Evolutionary conservation across 2,329 filamentous ascomycete genomes (phyloP).

Genomic region (Nakataea oryzae): DNA sequence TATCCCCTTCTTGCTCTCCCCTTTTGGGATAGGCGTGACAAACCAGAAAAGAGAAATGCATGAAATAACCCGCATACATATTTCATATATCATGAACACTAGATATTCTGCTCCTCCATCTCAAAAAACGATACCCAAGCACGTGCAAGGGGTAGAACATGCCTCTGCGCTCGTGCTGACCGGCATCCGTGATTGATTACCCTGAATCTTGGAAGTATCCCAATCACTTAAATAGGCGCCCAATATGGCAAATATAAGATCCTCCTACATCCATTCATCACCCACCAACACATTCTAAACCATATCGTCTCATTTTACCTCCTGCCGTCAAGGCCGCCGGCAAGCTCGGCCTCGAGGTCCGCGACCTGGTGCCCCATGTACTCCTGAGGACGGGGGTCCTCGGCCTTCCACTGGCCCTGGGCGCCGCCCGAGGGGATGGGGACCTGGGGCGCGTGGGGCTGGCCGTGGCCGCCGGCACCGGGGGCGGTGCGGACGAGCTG

Average conservation of each 20-base stretch:
- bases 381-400: constrained; percentile 51
- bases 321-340: constrained; percentile 44
- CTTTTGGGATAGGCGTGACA: neutral
- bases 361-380: constrained; percentile 35
- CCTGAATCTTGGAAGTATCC: neutral
- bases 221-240: neutral
- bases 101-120: neutral
- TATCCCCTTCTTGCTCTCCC: too few relatives aligned
- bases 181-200: too few relatives aligned
- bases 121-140: neutral
- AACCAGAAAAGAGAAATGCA: neutral
- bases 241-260: neutral
- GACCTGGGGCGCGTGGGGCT: constrained; percentile 28
- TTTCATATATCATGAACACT: neutral
- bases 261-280: too few relatives aligned
- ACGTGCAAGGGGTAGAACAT: too few relatives aligned
- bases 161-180: too few relatives aligned
- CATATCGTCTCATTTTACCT: too few relatives aligned
- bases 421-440: constrained; percentile 37
- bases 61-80: neutral
- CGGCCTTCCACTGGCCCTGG: constrained; percentile 41
- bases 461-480: constrained; percentile 19
- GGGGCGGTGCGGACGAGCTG: constrained; percentile 44
- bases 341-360: constrained; percentile 49
- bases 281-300: too few relatives aligned